A percentile compares a stretch with the other conserved stretches of the same genome.
Conservation (phyloP, 768 basidiomycete genomes). For the Russula brevipes region DNA sequence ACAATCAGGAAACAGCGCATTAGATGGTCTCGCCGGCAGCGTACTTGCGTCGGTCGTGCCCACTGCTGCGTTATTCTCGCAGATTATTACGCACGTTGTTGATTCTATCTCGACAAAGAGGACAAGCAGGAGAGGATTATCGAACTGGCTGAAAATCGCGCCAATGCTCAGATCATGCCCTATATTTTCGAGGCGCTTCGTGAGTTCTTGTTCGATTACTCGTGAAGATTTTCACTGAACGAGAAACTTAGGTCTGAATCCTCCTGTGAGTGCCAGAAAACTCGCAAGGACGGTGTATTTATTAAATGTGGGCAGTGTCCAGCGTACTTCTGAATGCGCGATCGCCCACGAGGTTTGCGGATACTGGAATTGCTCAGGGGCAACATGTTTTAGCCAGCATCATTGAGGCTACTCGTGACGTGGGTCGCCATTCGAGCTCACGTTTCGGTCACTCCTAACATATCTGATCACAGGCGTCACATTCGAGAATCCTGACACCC, state of each 20-base stretch:
- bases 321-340: constrained; percentile 13
- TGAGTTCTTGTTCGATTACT: background rate
- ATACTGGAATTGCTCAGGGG: constrained; percentile 14
- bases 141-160: background rate
- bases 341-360: constrained; percentile 13
- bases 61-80: constrained; percentile 51
- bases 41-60: constrained; percentile 53
- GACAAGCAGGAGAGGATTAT: constrained; percentile 2
- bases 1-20: constrained; percentile 25
- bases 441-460: background rate
- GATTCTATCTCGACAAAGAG: constrained; percentile 45
- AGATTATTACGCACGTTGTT: constrained; percentile 51
- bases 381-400: constrained; percentile 25
- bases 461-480: background rate
- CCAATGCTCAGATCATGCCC: constrained; percentile 11
- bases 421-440: background rate
- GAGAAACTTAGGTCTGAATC: constrained; percentile 18
- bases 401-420: constrained; percentile 24
- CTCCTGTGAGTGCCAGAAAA: constrained; percentile 19
- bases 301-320: constrained; percentile 7
- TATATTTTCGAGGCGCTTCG: constrained; percentile 25
- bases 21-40: constrained; percentile 40
- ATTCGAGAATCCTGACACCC: background rate
- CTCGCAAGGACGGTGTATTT: background rate
- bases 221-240: background rate